phyloP scores from a whole-genome alignment of 805 yeast species.

The Candida alai region DNA sequence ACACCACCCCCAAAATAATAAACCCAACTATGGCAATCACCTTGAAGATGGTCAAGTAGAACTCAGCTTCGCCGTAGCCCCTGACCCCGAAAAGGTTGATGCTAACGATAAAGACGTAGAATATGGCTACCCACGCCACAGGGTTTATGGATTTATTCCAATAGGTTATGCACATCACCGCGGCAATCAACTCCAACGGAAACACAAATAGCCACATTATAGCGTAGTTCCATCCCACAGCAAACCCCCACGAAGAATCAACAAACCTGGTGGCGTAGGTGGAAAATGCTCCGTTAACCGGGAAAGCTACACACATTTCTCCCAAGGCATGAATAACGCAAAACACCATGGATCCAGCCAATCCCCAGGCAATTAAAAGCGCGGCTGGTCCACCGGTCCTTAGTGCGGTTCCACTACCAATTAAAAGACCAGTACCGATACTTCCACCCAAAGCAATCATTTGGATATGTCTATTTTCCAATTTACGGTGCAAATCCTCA shows the following conservation, averaged over 20 bases:
- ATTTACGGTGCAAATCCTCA: slow-evolving; percentile 42
- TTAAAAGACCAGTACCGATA: slow-evolving; percentile 58
- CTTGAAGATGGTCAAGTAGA: slow-evolving; percentile 27
- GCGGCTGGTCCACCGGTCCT: slow-evolving; percentile 42
- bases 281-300: slow-evolving; percentile 38
- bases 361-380: slow-evolving; percentile 50
- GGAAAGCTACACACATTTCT: slow-evolving; percentile 53
- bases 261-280: slow-evolving; percentile 35
- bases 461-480: slow-evolving; percentile 49
- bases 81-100: slow-evolving; percentile 34
- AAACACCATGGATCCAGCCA: slow-evolving; percentile 57
- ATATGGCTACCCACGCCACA: slow-evolving; percentile 35
- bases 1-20: slow-evolving; percentile 31
- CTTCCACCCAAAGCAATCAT: slow-evolving; percentile 72
- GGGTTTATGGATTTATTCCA: slow-evolving; percentile 35
- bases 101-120: slow-evolving; percentile 25
- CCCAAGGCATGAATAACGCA: slow-evolving; percentile 62
- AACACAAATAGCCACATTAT: slow-evolving; percentile 36
- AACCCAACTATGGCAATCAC: slow-evolving; percentile 35
- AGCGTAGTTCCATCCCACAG: slow-evolving; percentile 38
- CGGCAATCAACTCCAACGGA: slow-evolving; percentile 37
- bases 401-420: slow-evolving; percentile 44
- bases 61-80: slow-evolving; percentile 38
- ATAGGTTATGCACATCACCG: slow-evolving; percentile 32
- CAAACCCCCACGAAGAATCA: slow-evolving; percentile 38